These are phyloP conservation scores for Aureobasidium uvarum DNA, from an alignment of 2,329 filamentous ascomycete genomes.

Conservation along the genomic window DNA sequence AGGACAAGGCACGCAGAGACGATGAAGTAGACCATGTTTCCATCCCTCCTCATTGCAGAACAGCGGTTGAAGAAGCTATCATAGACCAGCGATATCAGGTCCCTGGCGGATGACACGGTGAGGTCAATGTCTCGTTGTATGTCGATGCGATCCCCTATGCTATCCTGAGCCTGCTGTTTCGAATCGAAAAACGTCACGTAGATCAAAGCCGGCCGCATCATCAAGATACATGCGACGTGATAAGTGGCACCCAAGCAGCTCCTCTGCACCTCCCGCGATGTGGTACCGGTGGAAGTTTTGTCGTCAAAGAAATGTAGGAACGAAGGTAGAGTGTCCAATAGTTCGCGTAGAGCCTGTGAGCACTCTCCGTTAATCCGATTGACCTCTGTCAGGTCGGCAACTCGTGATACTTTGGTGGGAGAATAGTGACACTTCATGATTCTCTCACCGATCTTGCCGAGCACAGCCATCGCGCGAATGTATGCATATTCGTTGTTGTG, in stretches of 20 bases:
- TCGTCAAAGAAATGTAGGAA: conserved; percentile 19
- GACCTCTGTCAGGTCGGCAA: not conserved
- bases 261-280: conserved; percentile 20
- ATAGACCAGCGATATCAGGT: conserved; percentile 10
- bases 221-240: conserved; percentile 7
- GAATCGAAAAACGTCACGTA: conserved; percentile 26
- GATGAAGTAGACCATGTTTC: conserved; percentile 24
- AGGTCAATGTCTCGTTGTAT: conserved; percentile 19
- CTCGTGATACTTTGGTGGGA: not conserved
- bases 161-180: conserved; percentile 15
- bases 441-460: conserved; percentile 17
- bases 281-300: not conserved
- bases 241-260: conserved; percentile 16
- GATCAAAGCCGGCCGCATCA: conserved; percentile 19
- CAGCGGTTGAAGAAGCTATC: conserved; percentile 22
- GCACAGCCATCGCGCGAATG: conserved; percentile 14
- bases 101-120: conserved; percentile 6
- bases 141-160: conserved; percentile 24
- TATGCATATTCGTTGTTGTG: conserved; percentile 19
- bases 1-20: conserved; percentile 23
- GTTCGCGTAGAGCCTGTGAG: not conserved
- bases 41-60: conserved; percentile 17
- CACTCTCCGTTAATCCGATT: conserved; percentile 14
- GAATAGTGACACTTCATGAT: conserved; percentile 12
- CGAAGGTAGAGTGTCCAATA: conserved; percentile 2